phyloP scores from a whole-genome alignment of 2,329 filamentous ascomycete species.

The Scedosporium boydii region DNA sequence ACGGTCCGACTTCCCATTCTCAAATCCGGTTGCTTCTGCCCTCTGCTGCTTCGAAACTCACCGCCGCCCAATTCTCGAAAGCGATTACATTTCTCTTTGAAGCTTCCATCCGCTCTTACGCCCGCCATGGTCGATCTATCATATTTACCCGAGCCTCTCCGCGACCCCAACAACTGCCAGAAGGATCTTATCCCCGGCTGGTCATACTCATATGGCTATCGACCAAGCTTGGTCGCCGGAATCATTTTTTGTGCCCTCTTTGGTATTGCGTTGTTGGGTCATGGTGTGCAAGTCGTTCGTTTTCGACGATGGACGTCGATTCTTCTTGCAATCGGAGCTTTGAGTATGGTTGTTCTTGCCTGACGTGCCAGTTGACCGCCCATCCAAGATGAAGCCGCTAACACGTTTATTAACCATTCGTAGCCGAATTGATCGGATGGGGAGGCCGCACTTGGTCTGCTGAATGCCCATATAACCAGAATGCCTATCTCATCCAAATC shows the following conservation, averaged over 20 bases:
- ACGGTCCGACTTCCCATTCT: too few species aligned
- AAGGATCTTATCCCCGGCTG: neutral
- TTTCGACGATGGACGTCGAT: neutral
- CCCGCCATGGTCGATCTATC: slow-evolving; percentile 11
- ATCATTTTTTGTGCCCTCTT: neutral
- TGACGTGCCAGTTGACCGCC: neutral
- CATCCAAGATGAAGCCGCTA: neutral
- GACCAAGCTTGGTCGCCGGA: neutral
- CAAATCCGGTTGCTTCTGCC: too few species aligned
- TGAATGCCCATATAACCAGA: slow-evolving; percentile 36
- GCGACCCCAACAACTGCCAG: slow-evolving; percentile 2
- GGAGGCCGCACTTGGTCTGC: slow-evolving; percentile 36
- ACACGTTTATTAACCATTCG: neutral
- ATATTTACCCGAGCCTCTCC: neutral
- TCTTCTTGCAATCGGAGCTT: neutral
- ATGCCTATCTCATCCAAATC: slow-evolving; percentile 40
- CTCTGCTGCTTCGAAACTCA: too few species aligned
- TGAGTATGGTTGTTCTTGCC: neutral
- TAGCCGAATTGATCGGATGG: slow-evolving; percentile 36
- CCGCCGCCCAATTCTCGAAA: too few species aligned
- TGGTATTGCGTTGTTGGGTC: neutral
- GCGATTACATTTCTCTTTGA: too few species aligned
- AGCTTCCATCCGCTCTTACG: too few species aligned
- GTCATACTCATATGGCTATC: slow-evolving; percentile 1
- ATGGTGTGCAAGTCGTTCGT: neutral